These are phyloP conservation scores for Lachancea sp. DNA, from an alignment of 805 yeast species.

Conservation along the genomic window DNA sequence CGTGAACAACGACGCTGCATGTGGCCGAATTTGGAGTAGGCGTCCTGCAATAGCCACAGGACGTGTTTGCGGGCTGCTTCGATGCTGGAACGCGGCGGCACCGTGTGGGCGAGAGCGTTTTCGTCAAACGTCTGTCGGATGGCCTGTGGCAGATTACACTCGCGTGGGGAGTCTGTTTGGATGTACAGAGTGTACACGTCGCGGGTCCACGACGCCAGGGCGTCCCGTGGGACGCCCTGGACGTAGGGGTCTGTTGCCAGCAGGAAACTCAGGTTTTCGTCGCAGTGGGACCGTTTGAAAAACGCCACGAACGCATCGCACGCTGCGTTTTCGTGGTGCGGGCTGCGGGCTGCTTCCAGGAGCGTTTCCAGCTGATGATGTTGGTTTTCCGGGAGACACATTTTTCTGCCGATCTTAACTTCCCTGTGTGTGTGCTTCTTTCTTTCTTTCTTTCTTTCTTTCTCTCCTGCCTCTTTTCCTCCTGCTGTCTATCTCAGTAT, in stretches of 20 bases:
- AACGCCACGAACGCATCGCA: constrained; percentile 19
- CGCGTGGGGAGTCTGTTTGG: constrained; percentile 23
- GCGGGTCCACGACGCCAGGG: constrained; percentile 18
- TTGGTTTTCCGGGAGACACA: too few species aligned
- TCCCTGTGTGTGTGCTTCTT: too few species aligned
- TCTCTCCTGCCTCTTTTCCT: too few species aligned
- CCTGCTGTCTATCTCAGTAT: too few species aligned
- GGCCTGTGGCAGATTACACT: constrained; percentile 28
- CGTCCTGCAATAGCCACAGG: constrained; percentile 22
- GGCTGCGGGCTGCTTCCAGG: too few species aligned
- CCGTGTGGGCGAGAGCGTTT: constrained; percentile 9
- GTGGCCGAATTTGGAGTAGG: constrained; percentile 12
- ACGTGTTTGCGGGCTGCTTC: constrained; percentile 24
- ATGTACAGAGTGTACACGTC: constrained; percentile 22
- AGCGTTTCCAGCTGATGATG: too few species aligned
- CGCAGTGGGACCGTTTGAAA: constrained; percentile 24
- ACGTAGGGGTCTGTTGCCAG: constrained; percentile 10
- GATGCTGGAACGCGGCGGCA: constrained; percentile 19
- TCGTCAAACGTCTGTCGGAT: constrained; percentile 19
- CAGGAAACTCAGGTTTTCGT: constrained; percentile 29
- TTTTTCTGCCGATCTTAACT: too few species aligned
- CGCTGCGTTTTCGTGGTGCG: not conserved
- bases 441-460: too few species aligned
- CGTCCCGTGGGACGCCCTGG: not conserved
- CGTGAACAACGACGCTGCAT: constrained; percentile 6